Percentiles rank a stretch among this genome's conserved stretches.
phyloP scores from a whole-genome alignment of 305 asterid genomes.

The Solanum hybrid region DNA sequence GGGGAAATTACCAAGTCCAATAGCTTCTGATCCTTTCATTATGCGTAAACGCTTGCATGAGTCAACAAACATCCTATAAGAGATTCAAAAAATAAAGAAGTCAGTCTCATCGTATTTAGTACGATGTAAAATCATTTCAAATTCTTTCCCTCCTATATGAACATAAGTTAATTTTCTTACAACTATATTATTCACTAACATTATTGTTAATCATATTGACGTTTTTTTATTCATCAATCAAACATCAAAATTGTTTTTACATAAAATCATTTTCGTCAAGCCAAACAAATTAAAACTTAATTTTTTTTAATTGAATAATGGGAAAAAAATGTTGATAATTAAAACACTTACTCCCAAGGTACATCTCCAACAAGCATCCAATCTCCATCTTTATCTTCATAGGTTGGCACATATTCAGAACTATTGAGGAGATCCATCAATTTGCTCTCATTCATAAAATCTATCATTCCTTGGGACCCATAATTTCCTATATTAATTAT shows the following conservation, averaged over 20 bases:
- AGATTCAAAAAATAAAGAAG: background rate
- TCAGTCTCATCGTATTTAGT: background rate
- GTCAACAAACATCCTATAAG: constrained; percentile 14
- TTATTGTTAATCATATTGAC: background rate
- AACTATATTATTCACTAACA: background rate
- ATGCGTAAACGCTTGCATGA: constrained; percentile 11
- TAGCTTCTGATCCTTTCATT: constrained; percentile 14
- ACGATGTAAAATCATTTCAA: background rate
- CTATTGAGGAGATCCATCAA: constrained; percentile 9
- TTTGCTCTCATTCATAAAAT: constrained; percentile 15
- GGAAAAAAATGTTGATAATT: background rate
- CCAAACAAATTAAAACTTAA: background rate
- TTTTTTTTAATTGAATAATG: background rate
- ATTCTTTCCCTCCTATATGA: background rate
- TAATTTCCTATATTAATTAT: constrained; percentile 7
- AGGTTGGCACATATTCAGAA: constrained; percentile 14
- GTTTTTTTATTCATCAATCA: background rate
- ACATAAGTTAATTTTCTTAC: background rate
- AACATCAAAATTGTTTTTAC: background rate
- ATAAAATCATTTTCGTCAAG: background rate
- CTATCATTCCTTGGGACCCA: constrained; percentile 11
- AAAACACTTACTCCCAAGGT: constrained; percentile 12
- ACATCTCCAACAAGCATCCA: constrained; percentile 19
- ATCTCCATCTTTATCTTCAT: constrained; percentile 11
- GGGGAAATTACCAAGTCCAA: constrained; percentile 1